Percentiles rank a stretch among this genome's conserved stretches.
Evolutionary conservation across 768 basidiomycete genomes (phyloP).

Genomic region (Mycena filopes): DNA sequence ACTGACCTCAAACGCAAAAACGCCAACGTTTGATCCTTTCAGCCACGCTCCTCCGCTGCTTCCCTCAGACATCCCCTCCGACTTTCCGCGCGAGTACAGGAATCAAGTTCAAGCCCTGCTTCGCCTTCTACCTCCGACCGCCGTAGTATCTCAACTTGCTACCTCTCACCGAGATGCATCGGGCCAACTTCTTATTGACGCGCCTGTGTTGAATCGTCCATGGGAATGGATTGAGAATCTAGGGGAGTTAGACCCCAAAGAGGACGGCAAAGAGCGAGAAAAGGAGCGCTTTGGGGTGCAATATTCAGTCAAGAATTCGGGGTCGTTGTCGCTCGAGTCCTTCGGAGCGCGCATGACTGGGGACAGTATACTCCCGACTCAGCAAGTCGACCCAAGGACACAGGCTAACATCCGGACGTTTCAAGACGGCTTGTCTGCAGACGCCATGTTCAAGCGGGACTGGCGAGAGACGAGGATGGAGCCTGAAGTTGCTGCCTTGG

Average conservation of each 20-base stretch:
- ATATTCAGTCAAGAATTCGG: conserved; percentile 67
- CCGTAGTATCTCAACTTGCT: conserved; percentile 65
- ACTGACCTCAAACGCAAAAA: conserved; percentile 68
- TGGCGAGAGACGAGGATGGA: conserved; percentile 78
- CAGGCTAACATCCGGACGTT: conserved; percentile 66
- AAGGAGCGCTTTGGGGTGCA: conserved; percentile 48
- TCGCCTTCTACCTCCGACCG: conserved; percentile 61
- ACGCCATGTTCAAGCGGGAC: conserved; percentile 77
- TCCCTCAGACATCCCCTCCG: conserved; percentile 62
- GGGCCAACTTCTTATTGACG: conserved; percentile 60
- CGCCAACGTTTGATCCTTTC: conserved; percentile 68
- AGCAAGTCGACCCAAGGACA: conserved; percentile 44
- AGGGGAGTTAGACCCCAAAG: conserved; percentile 65
- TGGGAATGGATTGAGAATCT: conserved; percentile 91
- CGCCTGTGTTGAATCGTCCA: conserved; percentile 75
- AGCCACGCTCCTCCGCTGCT: conserved; percentile 67
- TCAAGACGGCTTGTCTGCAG: conserved; percentile 70
- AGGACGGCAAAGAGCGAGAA: conserved; percentile 52
- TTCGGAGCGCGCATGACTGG: conserved; percentile 76
- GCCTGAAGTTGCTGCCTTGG: conserved; percentile 45
- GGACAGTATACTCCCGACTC: conserved; percentile 57
- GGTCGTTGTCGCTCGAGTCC: conserved; percentile 76
- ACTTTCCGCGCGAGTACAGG: conserved; percentile 66
- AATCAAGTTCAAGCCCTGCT: conserved; percentile 69
- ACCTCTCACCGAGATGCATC: conserved; percentile 65